Evolutionary conservation across 2,329 filamentous ascomycete genomes (phyloP).

Genomic region (Drechmeria coniospora): DNA sequence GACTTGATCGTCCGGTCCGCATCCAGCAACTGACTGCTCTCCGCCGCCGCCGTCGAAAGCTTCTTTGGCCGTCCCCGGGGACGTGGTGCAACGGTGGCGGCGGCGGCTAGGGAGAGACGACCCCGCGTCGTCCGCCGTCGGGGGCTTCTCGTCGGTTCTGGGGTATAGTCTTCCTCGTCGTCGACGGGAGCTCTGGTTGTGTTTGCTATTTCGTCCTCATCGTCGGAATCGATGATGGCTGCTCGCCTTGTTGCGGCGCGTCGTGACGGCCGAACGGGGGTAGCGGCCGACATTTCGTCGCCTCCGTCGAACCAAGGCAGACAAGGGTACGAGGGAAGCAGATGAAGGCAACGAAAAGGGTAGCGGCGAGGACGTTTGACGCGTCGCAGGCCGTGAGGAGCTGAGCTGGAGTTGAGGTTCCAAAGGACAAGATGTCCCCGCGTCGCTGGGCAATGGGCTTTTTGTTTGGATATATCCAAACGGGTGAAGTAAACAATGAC

Average conservation of each 20-base stretch:
- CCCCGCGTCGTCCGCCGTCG: conserved; percentile 33
- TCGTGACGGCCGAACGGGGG: conserved; percentile 21
- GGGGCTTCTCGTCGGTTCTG: conserved; percentile 45
- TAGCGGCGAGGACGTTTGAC: too few species aligned
- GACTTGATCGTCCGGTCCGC: conserved; percentile 16
- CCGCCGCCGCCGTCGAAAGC: conserved; percentile 11
- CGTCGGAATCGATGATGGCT: conserved; percentile 65
- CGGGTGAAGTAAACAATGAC: conserved; percentile 25
- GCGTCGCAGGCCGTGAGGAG: too few species aligned
- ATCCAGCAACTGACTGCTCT: conserved; percentile 22
- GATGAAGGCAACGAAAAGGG: too few species aligned
- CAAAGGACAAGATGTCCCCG: too few species aligned
- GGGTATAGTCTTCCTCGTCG: conserved; percentile 65
- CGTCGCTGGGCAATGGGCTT: too few species aligned
- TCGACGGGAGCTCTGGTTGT: conserved; percentile 38
- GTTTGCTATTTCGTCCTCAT: conserved; percentile 49
- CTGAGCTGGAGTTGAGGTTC: too few species aligned
- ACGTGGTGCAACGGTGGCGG: conserved; percentile 30
- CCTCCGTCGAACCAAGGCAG: too few species aligned
- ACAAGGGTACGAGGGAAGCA: too few species aligned
- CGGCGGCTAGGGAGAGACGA: conserved; percentile 28
- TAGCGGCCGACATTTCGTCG: conserved; percentile 15
- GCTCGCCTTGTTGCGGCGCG: conserved; percentile 47
- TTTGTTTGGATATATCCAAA: conserved; percentile 12
- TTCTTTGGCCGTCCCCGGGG: conserved; percentile 26